Evolutionary conservation across 768 basidiomycete genomes (phyloP).

Genomic region (Grammothele lineata): DNA sequence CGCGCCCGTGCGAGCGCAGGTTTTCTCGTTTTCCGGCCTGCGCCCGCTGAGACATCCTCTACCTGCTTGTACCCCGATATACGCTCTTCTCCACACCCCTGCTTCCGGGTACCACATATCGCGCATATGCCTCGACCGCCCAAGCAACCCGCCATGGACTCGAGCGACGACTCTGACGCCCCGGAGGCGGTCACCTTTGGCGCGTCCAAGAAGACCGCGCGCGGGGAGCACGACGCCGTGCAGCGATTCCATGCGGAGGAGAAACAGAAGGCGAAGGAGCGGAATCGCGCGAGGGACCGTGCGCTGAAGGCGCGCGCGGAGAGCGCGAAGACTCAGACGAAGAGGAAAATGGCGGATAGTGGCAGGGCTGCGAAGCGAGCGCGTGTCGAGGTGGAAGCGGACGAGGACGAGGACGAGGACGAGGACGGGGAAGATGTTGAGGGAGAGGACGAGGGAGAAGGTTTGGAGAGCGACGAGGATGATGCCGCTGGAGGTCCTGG

Average conservation of each 20-base stretch:
- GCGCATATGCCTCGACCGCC: not conserved
- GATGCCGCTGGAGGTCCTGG: not conserved
- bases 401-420: conserved; percentile 14
- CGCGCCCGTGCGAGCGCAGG: too few relatives aligned
- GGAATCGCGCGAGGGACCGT: conserved; percentile 45
- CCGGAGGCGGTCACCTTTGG: conserved; percentile 50
- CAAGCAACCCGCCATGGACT: not conserved
- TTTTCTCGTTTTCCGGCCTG: too few relatives aligned
- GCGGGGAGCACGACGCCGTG: conserved; percentile 34
- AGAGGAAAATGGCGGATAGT: not conserved
- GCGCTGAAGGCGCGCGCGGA: conserved; percentile 46
- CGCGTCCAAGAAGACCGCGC: conserved; percentile 39
- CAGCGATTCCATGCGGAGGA: conserved; percentile 33
- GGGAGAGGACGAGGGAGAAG: conserved; percentile 1
- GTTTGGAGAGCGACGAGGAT: conserved; percentile 14
- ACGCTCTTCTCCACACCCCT: too few relatives aligned
- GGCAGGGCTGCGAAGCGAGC: not conserved
- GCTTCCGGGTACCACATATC: too few relatives aligned
- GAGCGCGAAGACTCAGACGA: conserved; percentile 22
- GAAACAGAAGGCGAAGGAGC: conserved; percentile 38
- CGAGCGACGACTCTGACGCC: conserved; percentile 35
- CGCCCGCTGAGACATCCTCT: too few relatives aligned
- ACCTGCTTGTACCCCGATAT: too few relatives aligned
- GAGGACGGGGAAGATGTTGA: not conserved
- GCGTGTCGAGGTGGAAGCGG: not conserved